These are phyloP conservation scores for Mycena galericulata DNA, from an alignment of 768 basidiomycete species.

Conservation along the genomic window DNA sequence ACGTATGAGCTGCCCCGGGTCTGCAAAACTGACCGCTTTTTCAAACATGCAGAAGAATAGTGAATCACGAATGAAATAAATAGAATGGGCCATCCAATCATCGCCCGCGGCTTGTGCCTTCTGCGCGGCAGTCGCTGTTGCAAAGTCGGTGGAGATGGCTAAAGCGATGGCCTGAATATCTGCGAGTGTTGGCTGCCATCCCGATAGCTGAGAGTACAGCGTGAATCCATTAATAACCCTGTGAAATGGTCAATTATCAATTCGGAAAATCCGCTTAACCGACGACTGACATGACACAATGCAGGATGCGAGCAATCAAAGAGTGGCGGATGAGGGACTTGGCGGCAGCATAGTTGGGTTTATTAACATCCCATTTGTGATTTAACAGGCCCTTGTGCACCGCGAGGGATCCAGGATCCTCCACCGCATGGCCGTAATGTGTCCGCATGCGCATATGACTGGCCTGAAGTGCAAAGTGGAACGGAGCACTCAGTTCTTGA, in stretches of 20 bases:
- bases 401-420: constrained; percentile 40
- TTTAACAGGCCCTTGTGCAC: constrained; percentile 41
- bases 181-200: too few species aligned
- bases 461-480: constrained; percentile 43
- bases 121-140: constrained; percentile 23
- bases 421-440: constrained; percentile 39
- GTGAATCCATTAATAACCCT: constrained; percentile 32
- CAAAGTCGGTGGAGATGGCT: constrained; percentile 17
- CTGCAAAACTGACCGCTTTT: constrained; percentile 45
- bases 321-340: constrained; percentile 45
- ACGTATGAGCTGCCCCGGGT: constrained; percentile 43
- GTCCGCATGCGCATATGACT: constrained; percentile 38
- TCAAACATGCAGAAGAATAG: constrained; percentile 45
- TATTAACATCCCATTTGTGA: constrained; percentile 42
- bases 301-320: constrained; percentile 42
- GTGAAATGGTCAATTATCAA: neutral
- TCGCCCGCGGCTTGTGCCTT: constrained; percentile 4
- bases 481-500: constrained; percentile 40
- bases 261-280: too few species aligned
- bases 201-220: too few species aligned
- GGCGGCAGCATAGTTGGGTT: constrained; percentile 44
- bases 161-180: constrained; percentile 19
- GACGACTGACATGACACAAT: constrained; percentile 44
- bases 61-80: constrained; percentile 46
- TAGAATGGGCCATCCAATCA: constrained; percentile 36